Evolutionary conservation across 495 filamentous ascomycete genomes (phyloP).

Genomic region (Aspergillus nanangensis): DNA sequence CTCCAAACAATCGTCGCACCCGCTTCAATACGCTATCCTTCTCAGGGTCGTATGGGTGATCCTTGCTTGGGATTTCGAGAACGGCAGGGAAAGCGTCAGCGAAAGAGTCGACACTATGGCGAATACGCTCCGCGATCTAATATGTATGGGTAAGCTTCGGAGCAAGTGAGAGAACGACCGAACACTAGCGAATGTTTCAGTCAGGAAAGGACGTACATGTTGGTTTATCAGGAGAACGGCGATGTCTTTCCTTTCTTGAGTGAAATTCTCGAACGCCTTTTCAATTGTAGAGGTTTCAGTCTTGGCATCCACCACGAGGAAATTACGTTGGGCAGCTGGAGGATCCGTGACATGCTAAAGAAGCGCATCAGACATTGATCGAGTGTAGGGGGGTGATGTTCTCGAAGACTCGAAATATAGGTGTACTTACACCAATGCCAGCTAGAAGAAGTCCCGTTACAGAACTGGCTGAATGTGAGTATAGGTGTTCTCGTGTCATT

Average conservation of each 20-base stretch:
- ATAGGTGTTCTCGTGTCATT: not conserved
- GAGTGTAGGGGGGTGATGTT: not conserved
- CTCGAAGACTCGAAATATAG: not conserved
- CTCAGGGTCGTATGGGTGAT: constrained; percentile 98
- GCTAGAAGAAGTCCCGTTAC: constrained; percentile 92
- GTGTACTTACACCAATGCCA: constrained; percentile 77
- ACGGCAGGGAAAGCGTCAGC: constrained; percentile 53
- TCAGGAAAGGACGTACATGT: constrained; percentile 62
- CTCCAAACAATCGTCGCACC: constrained; percentile 87
- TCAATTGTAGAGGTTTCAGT: constrained; percentile 87
- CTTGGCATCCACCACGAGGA: constrained; percentile 91
- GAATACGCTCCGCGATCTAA: constrained; percentile 90
- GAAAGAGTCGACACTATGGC: constrained; percentile 59
- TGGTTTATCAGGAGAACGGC: constrained; percentile 96
- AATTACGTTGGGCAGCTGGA: constrained; percentile 91
- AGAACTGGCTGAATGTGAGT: constrained; percentile 61
- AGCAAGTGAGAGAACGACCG: too few species aligned
- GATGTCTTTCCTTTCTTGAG: constrained; percentile 87
- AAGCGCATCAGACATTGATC: constrained; percentile 3
- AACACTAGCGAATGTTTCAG: too few species aligned
- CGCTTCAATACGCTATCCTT: constrained; percentile 96
- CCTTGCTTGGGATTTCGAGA: constrained; percentile 97
- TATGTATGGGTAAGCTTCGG: constrained; percentile 1
- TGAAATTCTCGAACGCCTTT: constrained; percentile 85
- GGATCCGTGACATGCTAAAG: constrained; percentile 68